Evolutionary conservation across 768 basidiomycete genomes (phyloP).

Genomic region (Mycena maculata): DNA sequence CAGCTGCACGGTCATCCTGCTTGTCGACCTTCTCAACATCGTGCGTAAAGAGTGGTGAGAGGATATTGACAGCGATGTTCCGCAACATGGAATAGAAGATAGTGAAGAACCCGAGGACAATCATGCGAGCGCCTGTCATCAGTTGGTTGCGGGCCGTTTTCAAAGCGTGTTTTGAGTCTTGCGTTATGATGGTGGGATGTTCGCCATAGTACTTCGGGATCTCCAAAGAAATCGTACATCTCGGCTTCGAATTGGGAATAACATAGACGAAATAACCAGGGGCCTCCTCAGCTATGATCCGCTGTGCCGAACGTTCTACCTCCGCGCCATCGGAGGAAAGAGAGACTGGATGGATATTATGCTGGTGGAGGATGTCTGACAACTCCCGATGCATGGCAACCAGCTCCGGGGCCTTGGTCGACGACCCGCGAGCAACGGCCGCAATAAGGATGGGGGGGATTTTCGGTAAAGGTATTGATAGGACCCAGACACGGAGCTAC

Average conservation of each 20-base stretch:
- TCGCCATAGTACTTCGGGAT: slow-evolving; percentile 27
- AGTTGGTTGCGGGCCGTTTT: no score
- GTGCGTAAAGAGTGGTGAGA: no score
- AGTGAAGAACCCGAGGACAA: no score
- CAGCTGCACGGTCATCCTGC: no score
- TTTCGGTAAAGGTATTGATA: slow-evolving; percentile 25
- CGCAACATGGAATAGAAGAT: no score
- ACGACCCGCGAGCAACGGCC: slow-evolving; percentile 42
- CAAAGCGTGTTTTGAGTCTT: no score
- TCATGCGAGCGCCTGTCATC: no score
- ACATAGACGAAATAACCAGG: neutral
- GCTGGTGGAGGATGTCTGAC: slow-evolving; percentile 38
- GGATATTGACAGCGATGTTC: no score
- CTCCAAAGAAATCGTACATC: neutral
- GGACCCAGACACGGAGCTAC: slow-evolving; percentile 8
- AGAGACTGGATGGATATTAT: slow-evolving; percentile 41
- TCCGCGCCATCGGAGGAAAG: no score
- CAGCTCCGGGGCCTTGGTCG: slow-evolving; percentile 35
- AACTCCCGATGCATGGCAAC: slow-evolving; percentile 25
- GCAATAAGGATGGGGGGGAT: slow-evolving; percentile 50
- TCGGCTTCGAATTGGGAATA: slow-evolving; percentile 1
- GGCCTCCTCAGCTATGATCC: slow-evolving; percentile 30
- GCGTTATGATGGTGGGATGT: no score
- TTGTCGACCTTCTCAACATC: no score
- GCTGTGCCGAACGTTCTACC: no score